Conservation (phyloP, 1,284 basidiomycete species). For the Rhodotorula sp. region DNA sequence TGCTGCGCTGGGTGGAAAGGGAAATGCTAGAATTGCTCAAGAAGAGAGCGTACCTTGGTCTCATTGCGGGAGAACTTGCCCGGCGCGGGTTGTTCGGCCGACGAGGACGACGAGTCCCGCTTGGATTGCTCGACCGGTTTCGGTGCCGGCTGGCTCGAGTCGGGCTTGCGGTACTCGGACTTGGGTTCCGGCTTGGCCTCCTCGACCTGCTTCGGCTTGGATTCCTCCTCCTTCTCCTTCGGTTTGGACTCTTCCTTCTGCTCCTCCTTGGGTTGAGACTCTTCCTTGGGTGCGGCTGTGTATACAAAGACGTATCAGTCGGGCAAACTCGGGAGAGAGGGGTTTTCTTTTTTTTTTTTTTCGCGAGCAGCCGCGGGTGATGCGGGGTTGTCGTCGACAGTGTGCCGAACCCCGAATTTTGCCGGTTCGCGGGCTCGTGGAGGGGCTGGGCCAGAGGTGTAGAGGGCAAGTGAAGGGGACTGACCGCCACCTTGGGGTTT, state of each 20-base stretch:
- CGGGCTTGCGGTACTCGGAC: constrained; percentile 37
- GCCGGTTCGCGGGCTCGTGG: no score
- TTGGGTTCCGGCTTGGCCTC: constrained; percentile 30
- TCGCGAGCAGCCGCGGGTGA: not conserved
- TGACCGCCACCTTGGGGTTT: constrained; percentile 56
- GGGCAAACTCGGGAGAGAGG: no score
- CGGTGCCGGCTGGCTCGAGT: constrained; percentile 40
- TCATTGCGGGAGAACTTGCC: constrained; percentile 19
- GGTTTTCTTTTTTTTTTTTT: not conserved
- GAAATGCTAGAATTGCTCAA: no score
- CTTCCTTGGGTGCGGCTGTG: not conserved
- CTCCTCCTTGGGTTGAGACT: constrained; percentile 41
- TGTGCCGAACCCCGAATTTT: no score
- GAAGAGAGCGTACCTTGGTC: constrained; percentile 20
- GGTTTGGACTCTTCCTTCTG: constrained; percentile 40
- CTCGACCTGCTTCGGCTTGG: constrained; percentile 45
- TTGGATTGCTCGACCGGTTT: constrained; percentile 44
- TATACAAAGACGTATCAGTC: not conserved
- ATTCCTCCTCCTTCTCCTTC: constrained; percentile 51
- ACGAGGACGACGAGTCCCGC: constrained; percentile 25
- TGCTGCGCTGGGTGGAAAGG: no score
- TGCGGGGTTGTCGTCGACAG: not conserved
- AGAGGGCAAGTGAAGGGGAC: not conserved
- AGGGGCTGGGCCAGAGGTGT: not conserved
- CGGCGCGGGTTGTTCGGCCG: constrained; percentile 7